These are phyloP conservation scores for Aspergillus fischeri DNA, from an alignment of 2,329 filamentous ascomycete genomes.

Conservation along the genomic window DNA sequence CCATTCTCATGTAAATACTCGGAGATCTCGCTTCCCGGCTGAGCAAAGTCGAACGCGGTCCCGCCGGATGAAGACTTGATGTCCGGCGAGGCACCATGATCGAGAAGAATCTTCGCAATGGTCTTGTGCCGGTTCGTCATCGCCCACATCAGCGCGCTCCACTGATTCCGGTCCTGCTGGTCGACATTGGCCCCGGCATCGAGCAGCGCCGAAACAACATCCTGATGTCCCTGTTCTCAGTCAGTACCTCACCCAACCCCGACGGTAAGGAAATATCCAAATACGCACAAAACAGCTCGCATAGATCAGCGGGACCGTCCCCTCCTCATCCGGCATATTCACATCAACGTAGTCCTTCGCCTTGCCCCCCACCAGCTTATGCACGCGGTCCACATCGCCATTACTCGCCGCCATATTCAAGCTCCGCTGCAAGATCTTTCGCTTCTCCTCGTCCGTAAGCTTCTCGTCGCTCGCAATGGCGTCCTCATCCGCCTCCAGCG, in stretches of 20 bases:
- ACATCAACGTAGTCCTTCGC: constrained; percentile 75
- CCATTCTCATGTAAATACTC: constrained; percentile 93
- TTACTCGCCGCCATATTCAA: constrained; percentile 96
- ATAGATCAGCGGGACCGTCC: constrained; percentile 94
- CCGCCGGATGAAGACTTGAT: constrained; percentile 91
- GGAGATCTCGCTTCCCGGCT: constrained; percentile 92
- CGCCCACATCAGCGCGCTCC: constrained; percentile 98
- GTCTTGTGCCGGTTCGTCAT: constrained; percentile 98
- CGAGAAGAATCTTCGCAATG: constrained; percentile 87
- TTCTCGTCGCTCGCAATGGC: constrained; percentile 71
- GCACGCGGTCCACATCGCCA: constrained; percentile 79
- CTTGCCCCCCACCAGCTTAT: constrained; percentile 68
- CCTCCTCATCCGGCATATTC: constrained; percentile 86
- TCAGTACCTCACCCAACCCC: constrained; percentile 4
- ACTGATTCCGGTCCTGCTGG: constrained; percentile 90
- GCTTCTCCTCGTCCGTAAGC: constrained; percentile 73
- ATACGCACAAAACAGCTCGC: constrained; percentile 87
- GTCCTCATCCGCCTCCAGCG: constrained; percentile 73
- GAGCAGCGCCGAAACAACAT: constrained; percentile 78
- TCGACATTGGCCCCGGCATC: constrained; percentile 85
- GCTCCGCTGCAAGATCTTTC: constrained; percentile 74
- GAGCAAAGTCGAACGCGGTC: constrained; percentile 92
- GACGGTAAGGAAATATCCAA: background rate
- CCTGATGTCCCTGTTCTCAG: constrained; percentile 68
- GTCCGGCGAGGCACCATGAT: constrained; percentile 92